Evolutionary conservation across 805 yeast species (phyloP).

Genomic region (Saccharomyces jurei): DNA sequence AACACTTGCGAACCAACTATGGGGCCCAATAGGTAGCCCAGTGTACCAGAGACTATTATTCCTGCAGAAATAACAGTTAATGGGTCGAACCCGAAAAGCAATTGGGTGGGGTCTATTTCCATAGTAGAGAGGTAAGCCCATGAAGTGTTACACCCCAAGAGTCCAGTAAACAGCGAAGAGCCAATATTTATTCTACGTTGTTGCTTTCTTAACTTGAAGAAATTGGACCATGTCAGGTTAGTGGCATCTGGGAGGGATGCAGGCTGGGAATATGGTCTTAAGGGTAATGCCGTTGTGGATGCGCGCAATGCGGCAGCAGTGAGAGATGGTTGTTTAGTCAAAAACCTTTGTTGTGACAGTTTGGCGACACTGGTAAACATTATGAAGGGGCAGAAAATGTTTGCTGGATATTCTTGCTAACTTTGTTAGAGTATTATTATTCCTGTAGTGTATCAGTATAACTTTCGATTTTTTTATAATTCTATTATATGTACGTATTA

Average conservation of each 20-base stretch:
- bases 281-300: not conserved
- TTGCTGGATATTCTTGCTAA: not conserved
- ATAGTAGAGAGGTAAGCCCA: slow-evolving; percentile 71
- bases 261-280: not conserved
- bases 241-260: not conserved
- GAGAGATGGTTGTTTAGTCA: not conserved
- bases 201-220: slow-evolving; percentile 64
- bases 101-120: slow-evolving; percentile 82
- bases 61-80: slow-evolving; percentile 71
- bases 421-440: not conserved
- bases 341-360: not conserved
- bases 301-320: not conserved
- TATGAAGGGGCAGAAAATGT: not conserved
- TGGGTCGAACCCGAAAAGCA: slow-evolving; percentile 85
- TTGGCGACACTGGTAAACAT: not conserved
- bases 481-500: not conserved
- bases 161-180: slow-evolving; percentile 60
- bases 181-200: slow-evolving; percentile 63
- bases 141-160: slow-evolving; percentile 57
- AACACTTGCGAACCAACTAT: slow-evolving; percentile 65
- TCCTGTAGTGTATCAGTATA: not conserved
- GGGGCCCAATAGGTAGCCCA: slow-evolving; percentile 83
- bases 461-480: not conserved
- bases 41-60: slow-evolving; percentile 58
- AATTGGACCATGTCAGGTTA: slow-evolving; percentile 66